phyloP scores from a whole-genome alignment of 129 eudicot genomes.

The Mikania micrantha region DNA sequence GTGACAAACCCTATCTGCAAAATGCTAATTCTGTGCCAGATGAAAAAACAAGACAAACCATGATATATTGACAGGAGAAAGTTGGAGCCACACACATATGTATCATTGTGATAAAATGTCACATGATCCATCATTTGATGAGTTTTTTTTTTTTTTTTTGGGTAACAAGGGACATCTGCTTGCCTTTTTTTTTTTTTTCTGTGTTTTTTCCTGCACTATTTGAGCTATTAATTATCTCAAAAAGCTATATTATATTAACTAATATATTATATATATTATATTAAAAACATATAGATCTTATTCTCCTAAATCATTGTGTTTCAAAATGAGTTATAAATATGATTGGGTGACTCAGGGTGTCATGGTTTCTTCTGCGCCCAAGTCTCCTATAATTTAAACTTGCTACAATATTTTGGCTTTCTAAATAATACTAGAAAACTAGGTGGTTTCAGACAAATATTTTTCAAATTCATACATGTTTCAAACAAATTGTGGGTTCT shows the following conservation, averaged over 20 bases:
- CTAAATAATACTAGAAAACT: too few relatives aligned
- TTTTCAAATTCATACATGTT: too few relatives aligned
- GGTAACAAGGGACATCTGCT: conserved; percentile 17
- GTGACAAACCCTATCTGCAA: conserved; percentile 40
- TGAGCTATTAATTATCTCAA: neutral
- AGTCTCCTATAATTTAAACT: too few relatives aligned
- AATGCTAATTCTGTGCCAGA: conserved; percentile 25
- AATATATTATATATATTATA: neutral
- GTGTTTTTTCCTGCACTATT: conserved; percentile 4
- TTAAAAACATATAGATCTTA: too few relatives aligned
- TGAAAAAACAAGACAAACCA: conserved; percentile 18
- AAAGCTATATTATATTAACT: neutral
- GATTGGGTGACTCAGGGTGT: too few relatives aligned
- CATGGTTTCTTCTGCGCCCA: too few relatives aligned
- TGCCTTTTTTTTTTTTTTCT: neutral
- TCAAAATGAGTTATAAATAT: too few relatives aligned
- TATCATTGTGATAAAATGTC: conserved; percentile 29
- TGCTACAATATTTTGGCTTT: too few relatives aligned
- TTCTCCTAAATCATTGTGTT: too few relatives aligned
- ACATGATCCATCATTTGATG: conserved; percentile 32
- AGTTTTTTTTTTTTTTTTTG: neutral
- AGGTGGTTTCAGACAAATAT: too few relatives aligned
- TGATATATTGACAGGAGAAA: conserved; percentile 20
- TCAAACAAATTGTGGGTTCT: too few relatives aligned
- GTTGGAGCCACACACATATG: conserved; percentile 35